A percentile compares a stretch with the other conserved stretches of the same genome.
These are phyloP conservation scores for Spinacia oleracea DNA, from an alignment of 179 eudicot species.

Conservation along the genomic window DNA sequence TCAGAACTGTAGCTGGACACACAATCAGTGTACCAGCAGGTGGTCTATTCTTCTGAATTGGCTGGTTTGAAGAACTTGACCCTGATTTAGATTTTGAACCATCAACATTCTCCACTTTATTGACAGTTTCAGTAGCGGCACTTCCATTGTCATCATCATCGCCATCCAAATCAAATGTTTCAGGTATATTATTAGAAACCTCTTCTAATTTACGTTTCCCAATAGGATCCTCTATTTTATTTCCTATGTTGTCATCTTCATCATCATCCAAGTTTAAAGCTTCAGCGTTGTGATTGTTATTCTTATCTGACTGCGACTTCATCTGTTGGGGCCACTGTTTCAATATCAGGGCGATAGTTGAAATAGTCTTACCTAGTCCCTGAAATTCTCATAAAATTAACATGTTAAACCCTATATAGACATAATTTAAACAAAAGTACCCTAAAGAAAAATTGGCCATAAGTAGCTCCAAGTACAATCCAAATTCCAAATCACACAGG, in stretches of 20 bases:
- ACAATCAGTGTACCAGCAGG: conserved; percentile 95
- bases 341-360: conserved; percentile 87
- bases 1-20: conserved; percentile 96
- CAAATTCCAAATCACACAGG: conserved; percentile 12
- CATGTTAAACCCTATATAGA: conserved; percentile 11
- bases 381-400: conserved; percentile 29
- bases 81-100: conserved; percentile 39
- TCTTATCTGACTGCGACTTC: conserved; percentile 50
- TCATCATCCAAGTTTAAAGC: conserved; percentile 91
- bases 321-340: conserved; percentile 55
- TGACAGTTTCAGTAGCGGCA: conserved; percentile 31
- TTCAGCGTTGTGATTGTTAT: conserved; percentile 44
- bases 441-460: not conserved
- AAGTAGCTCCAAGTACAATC: not conserved
- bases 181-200: conserved; percentile 21
- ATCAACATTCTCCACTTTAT: conserved; percentile 37
- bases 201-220: conserved; percentile 20
- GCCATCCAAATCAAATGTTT: conserved; percentile 31
- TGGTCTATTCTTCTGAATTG: conserved; percentile 57
- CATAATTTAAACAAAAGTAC: not conserved
- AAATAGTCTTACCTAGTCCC: conserved; percentile 99
- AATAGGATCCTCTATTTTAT: conserved; percentile 2
- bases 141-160: conserved; percentile 38
- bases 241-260: conserved; percentile 46
- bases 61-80: conserved; percentile 45